phyloP scores from a whole-genome alignment of 768 basidiomycete species.

The Lactarius deliciosus region DNA sequence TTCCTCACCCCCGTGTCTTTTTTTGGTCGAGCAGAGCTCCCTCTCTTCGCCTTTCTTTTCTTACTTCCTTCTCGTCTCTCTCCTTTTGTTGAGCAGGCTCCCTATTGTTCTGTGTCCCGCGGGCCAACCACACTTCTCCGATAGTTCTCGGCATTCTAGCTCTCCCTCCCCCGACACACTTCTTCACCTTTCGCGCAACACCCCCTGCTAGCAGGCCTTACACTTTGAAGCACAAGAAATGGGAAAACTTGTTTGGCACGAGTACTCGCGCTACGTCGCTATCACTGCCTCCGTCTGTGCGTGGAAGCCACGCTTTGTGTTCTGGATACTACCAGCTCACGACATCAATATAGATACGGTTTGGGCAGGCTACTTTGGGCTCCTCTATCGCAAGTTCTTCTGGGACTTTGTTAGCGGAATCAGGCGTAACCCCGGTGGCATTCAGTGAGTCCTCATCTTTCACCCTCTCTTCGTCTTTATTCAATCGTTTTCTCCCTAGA shows the following conservation, averaged over 20 bases:
- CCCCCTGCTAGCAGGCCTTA: background rate
- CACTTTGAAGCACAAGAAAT: conserved; percentile 40
- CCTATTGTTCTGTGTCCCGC: conserved; percentile 3
- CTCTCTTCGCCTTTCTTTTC: background rate
- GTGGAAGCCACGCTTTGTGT: conserved; percentile 36
- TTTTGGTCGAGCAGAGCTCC: conserved; percentile 29
- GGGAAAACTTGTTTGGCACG: conserved; percentile 83
- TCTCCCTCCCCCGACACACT: conserved; percentile 7
- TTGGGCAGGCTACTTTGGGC: conserved; percentile 79
- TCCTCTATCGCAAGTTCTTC: conserved; percentile 91
- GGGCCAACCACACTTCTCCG: background rate
- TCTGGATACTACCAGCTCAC: background rate
- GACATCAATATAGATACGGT: conserved; percentile 54
- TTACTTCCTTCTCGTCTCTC: conserved; percentile 20
- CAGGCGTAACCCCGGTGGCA: conserved; percentile 72
- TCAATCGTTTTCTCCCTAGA: conserved; percentile 45
- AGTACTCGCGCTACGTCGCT: conserved; percentile 66
- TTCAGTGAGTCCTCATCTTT: conserved; percentile 57
- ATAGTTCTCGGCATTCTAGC: conserved; percentile 15
- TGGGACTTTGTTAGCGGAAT: conserved; percentile 92
- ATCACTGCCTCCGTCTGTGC: conserved; percentile 71
- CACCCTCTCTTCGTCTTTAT: conserved; percentile 4
- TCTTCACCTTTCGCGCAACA: conserved; percentile 1
- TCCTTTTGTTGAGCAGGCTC: conserved; percentile 26
- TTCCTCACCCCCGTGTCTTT: background rate